Evolutionary conservation across 2,329 filamentous ascomycete species (phyloP), one percentile per base, ranked within the genome.

Genomic region (Apiospora kogelbergensis): DNA sequence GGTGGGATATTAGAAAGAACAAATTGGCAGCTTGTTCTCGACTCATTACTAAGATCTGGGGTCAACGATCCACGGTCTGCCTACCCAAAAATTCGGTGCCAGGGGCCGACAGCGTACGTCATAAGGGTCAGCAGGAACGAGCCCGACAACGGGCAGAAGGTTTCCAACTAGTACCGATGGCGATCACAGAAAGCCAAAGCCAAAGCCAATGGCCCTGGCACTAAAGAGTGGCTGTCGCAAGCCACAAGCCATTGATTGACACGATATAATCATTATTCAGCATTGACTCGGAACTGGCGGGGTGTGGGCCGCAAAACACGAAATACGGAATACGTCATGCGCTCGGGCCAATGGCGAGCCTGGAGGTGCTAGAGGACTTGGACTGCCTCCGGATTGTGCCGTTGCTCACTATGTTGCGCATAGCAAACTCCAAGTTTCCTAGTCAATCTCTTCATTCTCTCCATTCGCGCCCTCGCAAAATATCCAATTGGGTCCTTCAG

Each of bases 1-100:
- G 80, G 80, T 0, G 83, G 81, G 63, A 90, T 82, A 72, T 90
- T 91, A 68, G n/a, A n/a, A n/a, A n/a, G n/a, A n/a, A n/a, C n/a
- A n/a, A n/a, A n/a, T n/a, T n/a, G n/a, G n/a, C n/a, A n/a, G n/a
- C n/a, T n/a, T n/a, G n/a, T n/a, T n/a, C n/a, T n/a, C n/a, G n/a
- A 26, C 26, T 33, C n/a, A 33, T 20, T 20, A 5, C 30, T 37
- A 60, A 60, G 42, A 17, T 60, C 53, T 30, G 53, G 53, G 53
- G 53, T 37, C 53, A 11, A 20, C 30, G 30, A 60, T 60, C 26
- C 48, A 22, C 30, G 30, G 22, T 60, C 53, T 60, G 11, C 40
- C 40, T 42, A 37, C 53, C 53, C 30, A 30, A 60, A 60, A 37
- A 60, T 37, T 22, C 37, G 20, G 37, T 60, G 30, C 37, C 53